phyloP scores from a whole-genome alignment of 208 protist genomes.

The Crithidia brevicula region DNA sequence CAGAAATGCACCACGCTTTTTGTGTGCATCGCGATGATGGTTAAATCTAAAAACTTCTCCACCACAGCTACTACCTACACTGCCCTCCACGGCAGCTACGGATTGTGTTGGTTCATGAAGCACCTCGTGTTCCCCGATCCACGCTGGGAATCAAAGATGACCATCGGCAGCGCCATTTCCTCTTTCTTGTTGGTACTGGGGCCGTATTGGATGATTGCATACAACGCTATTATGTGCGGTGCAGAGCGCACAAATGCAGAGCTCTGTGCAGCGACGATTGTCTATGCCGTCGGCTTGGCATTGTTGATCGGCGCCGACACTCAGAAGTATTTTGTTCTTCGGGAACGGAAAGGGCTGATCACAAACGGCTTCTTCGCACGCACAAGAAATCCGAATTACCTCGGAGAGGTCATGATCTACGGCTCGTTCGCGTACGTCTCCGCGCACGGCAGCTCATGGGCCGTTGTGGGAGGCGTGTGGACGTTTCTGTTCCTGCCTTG shows the following conservation, averaged over 20 bases:
- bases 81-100: conserved; percentile 87
- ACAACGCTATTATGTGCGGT: conserved; percentile 66
- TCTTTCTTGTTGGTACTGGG: conserved; percentile 56
- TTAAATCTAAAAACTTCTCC: conserved; percentile 65
- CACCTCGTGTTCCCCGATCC: conserved; percentile 82
- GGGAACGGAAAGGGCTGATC: conserved; percentile 69
- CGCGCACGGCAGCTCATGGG: conserved; percentile 49
- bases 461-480: conserved; percentile 68
- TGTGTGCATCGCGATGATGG: conserved; percentile 74
- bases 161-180: conserved; percentile 54
- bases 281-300: conserved; percentile 66
- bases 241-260: conserved; percentile 51
- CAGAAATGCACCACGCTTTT: conserved; percentile 81
- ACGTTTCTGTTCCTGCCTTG: conserved; percentile 72
- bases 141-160: conserved; percentile 76
- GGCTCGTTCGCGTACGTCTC: conserved; percentile 83
- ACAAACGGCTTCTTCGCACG: conserved; percentile 85
- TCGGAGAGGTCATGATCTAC: conserved; percentile 91
- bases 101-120: conserved; percentile 90
- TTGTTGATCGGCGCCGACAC: conserved; percentile 80
- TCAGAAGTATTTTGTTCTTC: conserved; percentile 87
- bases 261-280: conserved; percentile 55
- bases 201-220: conserved; percentile 87
- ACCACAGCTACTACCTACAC: conserved; percentile 86
- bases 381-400: conserved; percentile 86